Conservation (phyloP, 176 grass and related monocot genomes). For the Oryza coarctata region DNA sequence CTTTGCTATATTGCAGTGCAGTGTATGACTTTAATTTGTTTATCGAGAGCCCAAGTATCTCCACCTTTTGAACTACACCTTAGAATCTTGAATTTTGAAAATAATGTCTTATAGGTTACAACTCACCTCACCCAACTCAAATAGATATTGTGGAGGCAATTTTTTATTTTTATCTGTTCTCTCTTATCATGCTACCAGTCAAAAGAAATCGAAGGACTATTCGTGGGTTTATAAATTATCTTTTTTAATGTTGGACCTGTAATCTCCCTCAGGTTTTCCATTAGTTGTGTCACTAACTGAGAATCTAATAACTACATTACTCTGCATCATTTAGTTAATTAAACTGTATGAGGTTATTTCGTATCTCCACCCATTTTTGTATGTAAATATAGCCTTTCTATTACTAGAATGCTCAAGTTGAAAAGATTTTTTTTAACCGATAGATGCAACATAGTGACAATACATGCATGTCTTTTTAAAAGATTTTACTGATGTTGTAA, state of each 20-base stretch:
- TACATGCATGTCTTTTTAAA: neutral
- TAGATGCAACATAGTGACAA: neutral
- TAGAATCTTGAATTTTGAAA: neutral
- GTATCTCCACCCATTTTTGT: neutral
- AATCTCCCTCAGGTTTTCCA: neutral
- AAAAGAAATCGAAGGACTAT: neutral
- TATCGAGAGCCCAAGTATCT: neutral
- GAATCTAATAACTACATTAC: neutral
- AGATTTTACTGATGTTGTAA: neutral
- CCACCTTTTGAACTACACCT: neutral
- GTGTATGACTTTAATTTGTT: neutral
- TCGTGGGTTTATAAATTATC: neutral
- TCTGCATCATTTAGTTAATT: neutral
- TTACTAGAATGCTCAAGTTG: neutral
- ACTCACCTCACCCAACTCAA: neutral
- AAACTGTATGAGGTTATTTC: neutral
- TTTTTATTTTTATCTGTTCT: neutral
- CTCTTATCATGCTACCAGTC: neutral
- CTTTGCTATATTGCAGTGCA: conserved; percentile 13
- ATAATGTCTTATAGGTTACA: neutral
- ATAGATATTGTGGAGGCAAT: neutral
- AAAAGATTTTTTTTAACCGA: neutral
- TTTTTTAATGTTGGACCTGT: neutral
- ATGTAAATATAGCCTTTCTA: neutral
- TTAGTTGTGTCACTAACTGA: neutral